Evolutionary conservation across 2,329 filamentous ascomycete genomes (phyloP).

Genomic region (Fusarium duplospermum): DNA sequence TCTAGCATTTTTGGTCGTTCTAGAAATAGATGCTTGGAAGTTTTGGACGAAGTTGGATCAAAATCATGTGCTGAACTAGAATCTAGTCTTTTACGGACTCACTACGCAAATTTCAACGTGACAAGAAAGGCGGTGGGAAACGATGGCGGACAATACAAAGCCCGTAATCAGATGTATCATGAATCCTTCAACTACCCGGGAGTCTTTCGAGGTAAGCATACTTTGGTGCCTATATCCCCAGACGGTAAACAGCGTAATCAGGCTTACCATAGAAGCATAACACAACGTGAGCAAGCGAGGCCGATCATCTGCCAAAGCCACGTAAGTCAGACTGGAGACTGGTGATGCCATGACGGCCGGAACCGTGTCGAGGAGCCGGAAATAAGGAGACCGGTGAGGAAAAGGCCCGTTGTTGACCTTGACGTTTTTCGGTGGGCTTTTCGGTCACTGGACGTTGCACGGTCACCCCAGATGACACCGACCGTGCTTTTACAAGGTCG

Average conservation of each 20-base stretch:
- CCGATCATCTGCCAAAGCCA: not conserved
- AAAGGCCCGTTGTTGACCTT: not conserved
- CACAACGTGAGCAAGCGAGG: not conserved
- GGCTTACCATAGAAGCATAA: not conserved
- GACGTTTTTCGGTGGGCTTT: not conserved
- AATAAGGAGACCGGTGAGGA: not conserved
- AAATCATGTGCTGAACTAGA: too few species aligned
- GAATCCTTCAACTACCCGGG: not conserved
- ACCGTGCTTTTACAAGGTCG: not conserved
- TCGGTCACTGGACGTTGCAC: not conserved
- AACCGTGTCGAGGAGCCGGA: not conserved
- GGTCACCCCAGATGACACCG: not conserved
- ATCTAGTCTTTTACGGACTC: not conserved
- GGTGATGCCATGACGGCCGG: not conserved
- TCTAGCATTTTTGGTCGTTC: not conserved
- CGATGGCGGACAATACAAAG: not conserved
- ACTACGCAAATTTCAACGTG: not conserved
- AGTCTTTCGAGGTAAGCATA: not conserved
- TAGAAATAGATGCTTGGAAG: accelerated
- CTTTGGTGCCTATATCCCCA: not conserved
- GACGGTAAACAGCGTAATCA: not conserved
- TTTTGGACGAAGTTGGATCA: not conserved
- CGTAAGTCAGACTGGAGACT: not conserved
- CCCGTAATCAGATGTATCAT: not conserved
- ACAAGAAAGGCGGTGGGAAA: not conserved